Percentiles rank a stretch among this genome's conserved stretches.
phyloP scores from a whole-genome alignment of 805 yeast genomes.

The Metschnikowia anglica region DNA sequence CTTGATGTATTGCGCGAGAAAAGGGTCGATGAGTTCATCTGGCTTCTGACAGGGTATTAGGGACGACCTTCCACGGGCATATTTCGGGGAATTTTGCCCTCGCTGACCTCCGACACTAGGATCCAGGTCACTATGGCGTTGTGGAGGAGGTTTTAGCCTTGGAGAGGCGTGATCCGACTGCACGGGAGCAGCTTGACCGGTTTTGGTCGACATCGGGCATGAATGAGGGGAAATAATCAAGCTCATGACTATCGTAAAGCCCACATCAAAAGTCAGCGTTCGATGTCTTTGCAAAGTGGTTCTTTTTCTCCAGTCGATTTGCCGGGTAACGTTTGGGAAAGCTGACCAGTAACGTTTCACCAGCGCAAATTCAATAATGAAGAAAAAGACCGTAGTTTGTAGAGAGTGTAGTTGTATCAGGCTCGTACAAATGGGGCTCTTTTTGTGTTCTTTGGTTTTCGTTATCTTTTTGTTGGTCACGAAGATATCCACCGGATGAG shows the following conservation, averaged over 20 bases:
- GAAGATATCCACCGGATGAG: not conserved
- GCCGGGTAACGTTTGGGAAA: not conserved
- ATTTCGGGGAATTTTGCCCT: not conserved
- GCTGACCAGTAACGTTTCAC: not conserved
- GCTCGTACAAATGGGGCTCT: too few relatives aligned
- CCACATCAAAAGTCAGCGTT: constrained; percentile 2
- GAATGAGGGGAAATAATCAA: constrained; percentile 14
- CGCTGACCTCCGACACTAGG: not conserved
- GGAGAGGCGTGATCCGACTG: constrained; percentile 8
- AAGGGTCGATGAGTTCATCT: constrained; percentile 17
- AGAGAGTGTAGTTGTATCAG: too few relatives aligned
- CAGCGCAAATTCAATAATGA: too few relatives aligned
- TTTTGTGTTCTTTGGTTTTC: not conserved
- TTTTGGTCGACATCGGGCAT: constrained; percentile 14
- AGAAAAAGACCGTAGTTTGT: too few relatives aligned
- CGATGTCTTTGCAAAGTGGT: not conserved
- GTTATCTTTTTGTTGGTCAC: not conserved
- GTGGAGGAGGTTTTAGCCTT: constrained; percentile 6
- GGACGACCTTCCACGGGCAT: not conserved
- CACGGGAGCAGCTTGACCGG: constrained; percentile 7
- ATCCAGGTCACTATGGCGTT: constrained; percentile 3
- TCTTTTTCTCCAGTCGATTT: not conserved
- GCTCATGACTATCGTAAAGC: constrained; percentile 10
- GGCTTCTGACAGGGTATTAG: not conserved
- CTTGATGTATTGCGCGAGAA: constrained; percentile 20